A percentile compares a stretch with the other conserved stretches of the same genome.
These are phyloP conservation scores for Leishmania martiniquensis DNA, from an alignment of 208 protist species.

Conservation along the genomic window DNA sequence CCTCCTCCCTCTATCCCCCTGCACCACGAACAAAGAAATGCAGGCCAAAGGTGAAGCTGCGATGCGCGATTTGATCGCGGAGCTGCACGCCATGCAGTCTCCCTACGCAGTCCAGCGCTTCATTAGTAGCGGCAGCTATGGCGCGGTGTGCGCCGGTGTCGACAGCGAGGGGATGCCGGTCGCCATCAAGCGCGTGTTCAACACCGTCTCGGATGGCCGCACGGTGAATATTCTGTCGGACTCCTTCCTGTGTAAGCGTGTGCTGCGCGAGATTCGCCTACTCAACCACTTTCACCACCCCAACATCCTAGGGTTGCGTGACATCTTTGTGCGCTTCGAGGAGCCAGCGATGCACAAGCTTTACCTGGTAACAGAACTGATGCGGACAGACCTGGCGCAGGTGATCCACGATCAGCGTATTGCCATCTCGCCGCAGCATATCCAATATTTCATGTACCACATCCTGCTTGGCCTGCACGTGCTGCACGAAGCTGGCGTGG, in stretches of 20 bases:
- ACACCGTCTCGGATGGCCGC: slow-evolving; percentile 82
- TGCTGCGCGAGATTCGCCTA: slow-evolving; percentile 93
- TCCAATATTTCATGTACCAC: slow-evolving; percentile 97
- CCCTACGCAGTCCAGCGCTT: slow-evolving; percentile 81
- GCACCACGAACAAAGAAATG: slow-evolving; percentile 16
- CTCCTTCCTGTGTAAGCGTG: slow-evolving; percentile 90
- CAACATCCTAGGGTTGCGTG: slow-evolving; percentile 95
- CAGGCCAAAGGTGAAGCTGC: slow-evolving; percentile 67
- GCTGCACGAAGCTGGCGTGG: slow-evolving; percentile 88
- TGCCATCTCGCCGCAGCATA: slow-evolving; percentile 94
- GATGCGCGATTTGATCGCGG: slow-evolving; percentile 77
- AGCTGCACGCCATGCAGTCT: slow-evolving; percentile 77
- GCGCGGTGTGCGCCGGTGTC: slow-evolving; percentile 83
- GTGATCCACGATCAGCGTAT: slow-evolving; percentile 97
- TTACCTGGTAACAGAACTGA: slow-evolving; percentile 97
- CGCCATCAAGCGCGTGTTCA: slow-evolving; percentile 89
- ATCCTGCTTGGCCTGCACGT: slow-evolving; percentile 94
- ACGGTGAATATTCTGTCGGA: slow-evolving; percentile 88
- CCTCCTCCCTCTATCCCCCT: neutral
- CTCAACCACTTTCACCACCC: slow-evolving; percentile 96
- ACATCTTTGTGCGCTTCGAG: slow-evolving; percentile 93
- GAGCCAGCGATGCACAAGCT: slow-evolving; percentile 93
- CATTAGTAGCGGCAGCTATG: slow-evolving; percentile 90
- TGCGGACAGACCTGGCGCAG: slow-evolving; percentile 93
- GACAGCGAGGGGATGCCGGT: slow-evolving; percentile 69